Base-by-base conservation (phyloP, 2,329 filamentous ascomycete species). In the Phialophora expanda region DNA sequence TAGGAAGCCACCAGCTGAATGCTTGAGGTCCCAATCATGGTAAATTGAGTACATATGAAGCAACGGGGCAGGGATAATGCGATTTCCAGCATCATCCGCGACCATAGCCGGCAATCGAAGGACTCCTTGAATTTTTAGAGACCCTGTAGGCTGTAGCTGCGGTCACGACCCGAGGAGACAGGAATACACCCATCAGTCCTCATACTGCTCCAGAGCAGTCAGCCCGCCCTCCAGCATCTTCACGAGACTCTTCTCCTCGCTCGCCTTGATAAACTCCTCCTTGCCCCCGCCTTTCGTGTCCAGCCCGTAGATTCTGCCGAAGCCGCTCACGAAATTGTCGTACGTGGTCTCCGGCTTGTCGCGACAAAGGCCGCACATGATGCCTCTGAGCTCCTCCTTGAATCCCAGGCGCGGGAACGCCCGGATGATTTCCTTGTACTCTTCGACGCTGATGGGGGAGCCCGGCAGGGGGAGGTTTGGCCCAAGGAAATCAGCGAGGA, bases 341-440 rank as follows among this genome's bases (percentile, higher is more conserved):
- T 75, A 75, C 2, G 76, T 78, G 1, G 76, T 76, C 38, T 72
- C 70, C 5, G 76, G 76, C 69, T 79, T 79, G 17, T 71, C 75
- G 46, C 72, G 73, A 65, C 77, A 79, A 12, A 80, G 67, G 26
- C 74, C 67, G 63, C 76, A 76, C 69, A 78, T 69, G 24, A 74
- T 70, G 11, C 75, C 70, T 46, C 71, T 74, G 30, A 78, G 20
- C 11, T 74, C 74, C 2, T 74, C 73, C 69, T 74, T 75, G 51
- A 80, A 70, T 20, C 75, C 73, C 8, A 75, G 63, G 12, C 77
- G 69, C 12, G 78, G 78, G 55, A 74, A 76, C 57, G 70, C 76
- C n/a, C 66, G 65, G 24, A 73, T 67, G 30, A 78, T 69, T 24
- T 60, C 62, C 30, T 77, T 71, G 56, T 75, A 77, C 54, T 77